Evolutionary conservation across 495 filamentous ascomycete genomes (phyloP).

Genomic region (Podospora comata): DNA sequence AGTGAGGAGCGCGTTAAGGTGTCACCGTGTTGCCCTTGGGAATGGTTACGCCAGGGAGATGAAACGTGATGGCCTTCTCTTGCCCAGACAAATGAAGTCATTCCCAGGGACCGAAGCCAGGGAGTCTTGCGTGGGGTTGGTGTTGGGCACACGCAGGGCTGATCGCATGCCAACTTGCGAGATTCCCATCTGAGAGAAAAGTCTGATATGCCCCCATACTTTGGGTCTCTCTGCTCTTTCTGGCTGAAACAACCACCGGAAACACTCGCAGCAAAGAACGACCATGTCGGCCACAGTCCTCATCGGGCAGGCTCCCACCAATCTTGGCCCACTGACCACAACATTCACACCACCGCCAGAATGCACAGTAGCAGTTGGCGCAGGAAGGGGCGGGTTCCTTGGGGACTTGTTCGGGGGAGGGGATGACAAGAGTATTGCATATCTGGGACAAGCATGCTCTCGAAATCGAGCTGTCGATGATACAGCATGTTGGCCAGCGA

Average conservation of each 20-base stretch:
- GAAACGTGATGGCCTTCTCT: not conserved
- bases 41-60: constrained; percentile 11
- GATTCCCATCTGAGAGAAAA: not conserved
- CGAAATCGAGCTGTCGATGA: constrained; percentile 18
- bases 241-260: not conserved
- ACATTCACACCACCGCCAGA: constrained; percentile 35
- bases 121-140: not conserved
- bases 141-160: not conserved
- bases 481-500: constrained; percentile 35
- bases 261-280: not conserved
- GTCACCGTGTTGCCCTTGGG: not conserved
- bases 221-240: not conserved
- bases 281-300: constrained; percentile 25
- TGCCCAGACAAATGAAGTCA: constrained; percentile 10
- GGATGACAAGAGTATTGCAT: constrained; percentile 18
- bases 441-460: constrained; percentile 27
- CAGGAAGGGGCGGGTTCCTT: constrained; percentile 18
- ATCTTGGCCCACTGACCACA: constrained; percentile 37
- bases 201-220: not conserved
- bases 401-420: constrained; percentile 16
- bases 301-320: constrained; percentile 28
- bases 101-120: constrained; percentile 5
- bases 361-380: constrained; percentile 32
- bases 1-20: not conserved
- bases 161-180: constrained; percentile 4